Conservation (phyloP, 345 rosid species). For the Carallia pectinifolia region DNA sequence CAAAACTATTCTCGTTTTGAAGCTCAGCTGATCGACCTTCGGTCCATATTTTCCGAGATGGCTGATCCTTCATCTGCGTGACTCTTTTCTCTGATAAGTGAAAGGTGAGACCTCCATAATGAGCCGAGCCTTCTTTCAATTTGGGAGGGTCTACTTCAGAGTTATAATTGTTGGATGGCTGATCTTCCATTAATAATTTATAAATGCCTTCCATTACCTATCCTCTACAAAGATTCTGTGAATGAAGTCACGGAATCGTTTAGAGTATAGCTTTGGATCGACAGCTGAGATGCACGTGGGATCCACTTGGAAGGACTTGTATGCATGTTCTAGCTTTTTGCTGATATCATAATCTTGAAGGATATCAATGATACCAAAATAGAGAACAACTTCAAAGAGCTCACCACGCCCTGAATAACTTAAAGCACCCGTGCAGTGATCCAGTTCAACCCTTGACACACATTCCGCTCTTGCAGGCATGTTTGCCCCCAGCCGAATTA, state of each 20-base stretch:
- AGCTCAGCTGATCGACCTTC: not conserved
- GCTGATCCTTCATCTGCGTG: not conserved
- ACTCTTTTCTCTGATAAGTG: too few species aligned
- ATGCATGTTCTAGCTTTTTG: constrained; percentile 39
- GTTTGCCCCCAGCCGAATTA: constrained; percentile 47
- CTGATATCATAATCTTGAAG: constrained; percentile 36
- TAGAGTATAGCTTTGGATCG: constrained; percentile 34
- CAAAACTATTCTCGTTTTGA: not conserved
- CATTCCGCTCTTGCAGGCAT: constrained; percentile 58
- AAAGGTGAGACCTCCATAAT: too few species aligned
- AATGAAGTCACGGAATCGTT: constrained; percentile 31
- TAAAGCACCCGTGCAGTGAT: constrained; percentile 31
- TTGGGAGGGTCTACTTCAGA: not conserved
- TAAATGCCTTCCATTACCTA: not conserved
- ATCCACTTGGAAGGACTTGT: constrained; percentile 38
- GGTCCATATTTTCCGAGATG: not conserved
- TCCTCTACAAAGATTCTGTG: constrained; percentile 27
- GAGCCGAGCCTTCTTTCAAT: too few species aligned
- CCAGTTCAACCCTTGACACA: constrained; percentile 32
- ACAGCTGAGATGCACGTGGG: constrained; percentile 38
- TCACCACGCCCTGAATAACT: constrained; percentile 16
- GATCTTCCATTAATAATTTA: not conserved
- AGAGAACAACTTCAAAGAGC: constrained; percentile 24
- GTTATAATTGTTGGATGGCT: not conserved
- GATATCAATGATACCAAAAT: constrained; percentile 36